These are phyloP conservation scores for Litsea cubeba DNA, from an alignment of 164 flowering plant genomes.

Conservation along the genomic window DNA sequence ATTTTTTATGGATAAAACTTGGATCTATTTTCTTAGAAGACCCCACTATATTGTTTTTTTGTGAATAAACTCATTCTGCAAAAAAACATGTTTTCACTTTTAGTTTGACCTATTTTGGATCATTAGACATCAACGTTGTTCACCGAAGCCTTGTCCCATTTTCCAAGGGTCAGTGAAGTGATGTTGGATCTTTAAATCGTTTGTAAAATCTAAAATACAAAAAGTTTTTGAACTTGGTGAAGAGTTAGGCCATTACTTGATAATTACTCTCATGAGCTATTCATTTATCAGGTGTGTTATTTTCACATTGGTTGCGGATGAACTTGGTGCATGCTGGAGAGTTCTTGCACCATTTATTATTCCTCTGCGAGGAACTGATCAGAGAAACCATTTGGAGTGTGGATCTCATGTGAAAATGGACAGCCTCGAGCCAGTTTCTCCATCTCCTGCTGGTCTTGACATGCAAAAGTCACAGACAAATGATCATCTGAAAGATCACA, in stretches of 20 bases:
- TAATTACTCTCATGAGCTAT: neutral
- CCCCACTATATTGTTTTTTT: too few relatives aligned
- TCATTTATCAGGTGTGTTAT: conserved; percentile 27
- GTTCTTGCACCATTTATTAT: conserved; percentile 21
- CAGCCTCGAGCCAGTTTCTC: conserved; percentile 18
- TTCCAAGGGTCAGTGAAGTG: too few relatives aligned
- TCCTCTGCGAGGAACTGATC: conserved; percentile 20
- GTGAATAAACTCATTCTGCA: too few relatives aligned
- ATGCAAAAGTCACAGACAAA: conserved; percentile 8
- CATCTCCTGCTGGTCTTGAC: conserved; percentile 17
- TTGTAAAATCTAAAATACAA: too few relatives aligned
- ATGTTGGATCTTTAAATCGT: too few relatives aligned
- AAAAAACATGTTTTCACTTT: too few relatives aligned
- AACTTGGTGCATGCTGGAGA: conserved; percentile 25
- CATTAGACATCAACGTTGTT: too few relatives aligned
- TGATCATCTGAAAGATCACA: conserved; percentile 10
- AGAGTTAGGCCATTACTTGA: neutral
- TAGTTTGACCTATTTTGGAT: too few relatives aligned
- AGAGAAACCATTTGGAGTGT: conserved; percentile 15
- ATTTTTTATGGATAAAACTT: too few relatives aligned
- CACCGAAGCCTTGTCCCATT: too few relatives aligned
- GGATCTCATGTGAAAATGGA: conserved; percentile 28
- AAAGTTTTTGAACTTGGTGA: neutral
- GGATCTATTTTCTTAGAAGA: too few relatives aligned
- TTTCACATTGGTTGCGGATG: conserved; percentile 18